Evolutionary conservation across 2,329 filamentous ascomycete genomes (phyloP), one percentile per base, ranked within the genome.

Genomic region (Cadophora sp.): DNA sequence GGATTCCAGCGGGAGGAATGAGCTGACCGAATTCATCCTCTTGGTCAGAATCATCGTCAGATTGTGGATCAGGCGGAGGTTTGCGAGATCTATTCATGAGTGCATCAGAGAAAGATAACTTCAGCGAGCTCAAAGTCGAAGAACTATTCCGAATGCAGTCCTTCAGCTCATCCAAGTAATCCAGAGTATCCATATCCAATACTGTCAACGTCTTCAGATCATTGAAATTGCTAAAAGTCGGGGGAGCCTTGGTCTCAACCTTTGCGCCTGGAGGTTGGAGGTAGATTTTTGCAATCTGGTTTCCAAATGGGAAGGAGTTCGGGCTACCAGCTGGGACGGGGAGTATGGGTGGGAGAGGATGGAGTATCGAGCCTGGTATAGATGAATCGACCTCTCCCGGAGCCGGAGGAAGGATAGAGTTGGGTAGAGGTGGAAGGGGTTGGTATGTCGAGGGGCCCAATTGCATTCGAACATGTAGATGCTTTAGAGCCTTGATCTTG

Each of bases 161-260:
- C 68, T 82, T 84, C 68, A 90, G 80, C 75, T 90, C 88, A 1
- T 80, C 75, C 14, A 88, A 73, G 39, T 86, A 79, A 41, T 88
- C 85, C 4, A 89, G 78, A 33, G 78, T 82, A 67, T 90, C 87
- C 62, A 90, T 88, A 68, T 90, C 87, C 41, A 90, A 79, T 7
- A 90, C 78, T 4, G 82, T 78, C 16, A 90, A 78, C 4, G 75
- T 82, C 69, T 82, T 83, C 16, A 90, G 79, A 45, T 82, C 81
- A 59, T 80, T 84, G 77, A 90, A 89, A 0, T 83, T 85, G 0
- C 85, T 85, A 5, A 90, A 74, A 0, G 85, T 89, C 1, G 83
- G 84, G 2, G 30, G 33, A 9, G 51, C 59, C 24, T 66, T 67
- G 33, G 60, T 8, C 3, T 58, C 24, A 22, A 39, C 18, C 4